A percentile compares a stretch with the other conserved stretches of the same genome.
Evolutionary conservation across 2,329 filamentous ascomycete genomes (phyloP).

Genomic region (Fusarium brachygibbosum): DNA sequence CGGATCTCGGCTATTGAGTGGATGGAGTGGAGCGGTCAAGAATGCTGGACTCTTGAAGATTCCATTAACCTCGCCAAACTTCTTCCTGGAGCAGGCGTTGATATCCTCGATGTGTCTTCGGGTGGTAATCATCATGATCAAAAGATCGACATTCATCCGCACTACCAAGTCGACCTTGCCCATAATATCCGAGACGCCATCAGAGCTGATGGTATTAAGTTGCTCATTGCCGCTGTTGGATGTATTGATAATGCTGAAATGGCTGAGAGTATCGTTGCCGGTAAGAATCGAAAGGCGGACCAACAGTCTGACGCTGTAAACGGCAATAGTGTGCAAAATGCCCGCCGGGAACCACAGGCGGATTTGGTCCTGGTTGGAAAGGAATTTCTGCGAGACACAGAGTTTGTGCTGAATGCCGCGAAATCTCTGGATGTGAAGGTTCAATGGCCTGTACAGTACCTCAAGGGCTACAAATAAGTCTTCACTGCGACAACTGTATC

Average conservation of each 20-base stretch:
- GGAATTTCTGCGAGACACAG: conserved; percentile 84
- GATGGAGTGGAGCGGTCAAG: conserved; percentile 63
- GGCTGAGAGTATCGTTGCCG: conserved; percentile 59
- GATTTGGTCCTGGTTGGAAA: conserved; percentile 80
- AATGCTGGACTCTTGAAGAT: conserved; percentile 76
- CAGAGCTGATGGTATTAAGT: conserved; percentile 57
- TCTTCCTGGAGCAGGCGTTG: conserved; percentile 79
- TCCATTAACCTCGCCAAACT: conserved; percentile 56
- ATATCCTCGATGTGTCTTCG: conserved; percentile 84
- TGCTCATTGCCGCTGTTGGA: conserved; percentile 82
- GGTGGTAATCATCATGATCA: conserved; percentile 77
- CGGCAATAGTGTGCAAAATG: too few species aligned
- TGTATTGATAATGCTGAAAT: conserved; percentile 76
- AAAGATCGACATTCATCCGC: conserved; percentile 70
- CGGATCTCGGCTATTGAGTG: conserved; percentile 73
- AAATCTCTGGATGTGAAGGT: conserved; percentile 78
- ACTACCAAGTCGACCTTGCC: conserved; percentile 82
- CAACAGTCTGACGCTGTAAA: conserved; percentile 42
- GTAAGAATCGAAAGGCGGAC: rapidly evolving
- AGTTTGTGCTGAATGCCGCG: conserved; percentile 79
- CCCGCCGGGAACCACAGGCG: conserved; percentile 58
- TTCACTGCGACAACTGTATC: too few species aligned
- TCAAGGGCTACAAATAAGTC: neutral
- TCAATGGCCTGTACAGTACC: conserved; percentile 78
- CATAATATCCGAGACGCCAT: conserved; percentile 77